phyloP scores from a whole-genome alignment of 2,329 filamentous ascomycete genomes.

The Chrysoporthe deuterocubensis region DNA sequence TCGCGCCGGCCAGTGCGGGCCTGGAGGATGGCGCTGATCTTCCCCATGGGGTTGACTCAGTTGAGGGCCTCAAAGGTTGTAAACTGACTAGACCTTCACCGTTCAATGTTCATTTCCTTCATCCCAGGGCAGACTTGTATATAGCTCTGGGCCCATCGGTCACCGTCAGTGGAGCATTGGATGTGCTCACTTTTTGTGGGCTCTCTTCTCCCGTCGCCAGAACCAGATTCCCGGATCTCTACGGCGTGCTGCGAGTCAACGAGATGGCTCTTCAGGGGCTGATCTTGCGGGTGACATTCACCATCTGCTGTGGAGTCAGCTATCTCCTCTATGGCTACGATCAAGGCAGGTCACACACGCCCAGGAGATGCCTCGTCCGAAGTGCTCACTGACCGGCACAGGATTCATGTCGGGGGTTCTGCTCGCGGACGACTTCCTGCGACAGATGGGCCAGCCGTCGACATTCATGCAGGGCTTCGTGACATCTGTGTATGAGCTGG shows the following conservation, averaged over 20 bases:
- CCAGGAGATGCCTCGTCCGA: neutral
- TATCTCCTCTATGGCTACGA: slow-evolving; percentile 21
- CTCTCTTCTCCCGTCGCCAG: no score
- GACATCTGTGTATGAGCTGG: slow-evolving; percentile 15
- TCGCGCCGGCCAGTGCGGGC: neutral
- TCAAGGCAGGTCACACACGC: slow-evolving; percentile 6
- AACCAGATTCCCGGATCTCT: no score
- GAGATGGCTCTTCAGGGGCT: slow-evolving; percentile 14
- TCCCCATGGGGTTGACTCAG: neutral
- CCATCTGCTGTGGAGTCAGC: slow-evolving; percentile 12
- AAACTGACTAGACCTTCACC: no score
- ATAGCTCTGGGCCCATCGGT: no score
- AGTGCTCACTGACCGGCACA: neutral
- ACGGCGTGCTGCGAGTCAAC: neutral
- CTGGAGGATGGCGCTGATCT: neutral
- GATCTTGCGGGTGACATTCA: slow-evolving; percentile 12
- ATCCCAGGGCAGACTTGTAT: neutral
- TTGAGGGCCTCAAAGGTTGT: neutral
- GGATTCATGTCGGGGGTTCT: slow-evolving; percentile 19
- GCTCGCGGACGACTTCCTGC: slow-evolving; percentile 10
- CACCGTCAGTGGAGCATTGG: no score
- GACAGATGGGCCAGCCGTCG: slow-evolving; percentile 14
- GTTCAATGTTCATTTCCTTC: neutral
- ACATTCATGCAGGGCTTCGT: slow-evolving; percentile 21
- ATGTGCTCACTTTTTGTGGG: no score